Evolutionary conservation across 2,329 filamentous ascomycete species (phyloP).

Genomic region (Pestalotiopsis sp.): DNA sequence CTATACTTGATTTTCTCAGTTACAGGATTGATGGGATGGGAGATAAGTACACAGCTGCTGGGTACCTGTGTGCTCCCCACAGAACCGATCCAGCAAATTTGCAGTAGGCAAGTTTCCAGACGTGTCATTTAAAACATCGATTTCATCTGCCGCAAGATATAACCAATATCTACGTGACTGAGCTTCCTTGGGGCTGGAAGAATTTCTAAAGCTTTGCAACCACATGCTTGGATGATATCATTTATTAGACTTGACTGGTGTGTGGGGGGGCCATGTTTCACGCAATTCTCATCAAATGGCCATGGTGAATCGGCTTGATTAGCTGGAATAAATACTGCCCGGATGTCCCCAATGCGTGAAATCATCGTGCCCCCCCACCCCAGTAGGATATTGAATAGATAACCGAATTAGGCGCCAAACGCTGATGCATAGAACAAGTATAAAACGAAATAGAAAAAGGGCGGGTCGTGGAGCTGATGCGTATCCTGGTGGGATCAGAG

Average conservation of each 20-base stretch:
- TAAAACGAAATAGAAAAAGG: not conserved
- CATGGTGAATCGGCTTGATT: no score
- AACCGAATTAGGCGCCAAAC: slow-evolving; percentile 22
- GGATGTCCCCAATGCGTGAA: not conserved
- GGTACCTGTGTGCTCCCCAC: no score
- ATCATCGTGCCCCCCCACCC: not conserved
- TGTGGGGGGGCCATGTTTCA: no score
- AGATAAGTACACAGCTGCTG: not conserved
- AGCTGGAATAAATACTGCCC: not conserved
- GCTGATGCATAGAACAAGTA: slow-evolving; percentile 25
- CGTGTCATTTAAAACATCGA: not conserved
- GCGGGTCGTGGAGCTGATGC: not conserved
- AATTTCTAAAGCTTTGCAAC: no score
- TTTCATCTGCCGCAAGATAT: not conserved
- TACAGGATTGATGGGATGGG: not conserved
- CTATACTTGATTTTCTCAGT: not conserved
- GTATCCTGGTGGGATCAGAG: not conserved
- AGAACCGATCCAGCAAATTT: no score
- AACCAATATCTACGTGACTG: no score
- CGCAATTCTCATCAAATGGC: no score
- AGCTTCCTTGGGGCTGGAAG: no score
- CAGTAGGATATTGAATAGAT: not conserved
- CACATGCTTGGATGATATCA: no score
- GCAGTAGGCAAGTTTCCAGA: no score
- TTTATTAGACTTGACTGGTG: no score